Base-by-base conservation (phyloP, 2,329 filamentous ascomycete species). In the Metarhizium humberi region DNA sequence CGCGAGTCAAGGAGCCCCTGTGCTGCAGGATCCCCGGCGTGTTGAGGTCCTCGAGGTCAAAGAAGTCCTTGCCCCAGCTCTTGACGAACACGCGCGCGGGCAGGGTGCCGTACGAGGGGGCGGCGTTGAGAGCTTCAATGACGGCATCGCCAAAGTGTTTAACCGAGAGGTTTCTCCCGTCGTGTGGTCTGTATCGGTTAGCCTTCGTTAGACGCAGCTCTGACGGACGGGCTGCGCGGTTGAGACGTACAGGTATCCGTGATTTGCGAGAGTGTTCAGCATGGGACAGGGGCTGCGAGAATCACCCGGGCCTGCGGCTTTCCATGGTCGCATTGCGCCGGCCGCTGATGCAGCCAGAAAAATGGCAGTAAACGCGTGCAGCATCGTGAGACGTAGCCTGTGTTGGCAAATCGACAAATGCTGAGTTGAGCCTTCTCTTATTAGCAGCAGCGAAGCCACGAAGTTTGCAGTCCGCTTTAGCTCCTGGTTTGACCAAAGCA, bases 261-360 rank as follows among this genome's bases (percentile, higher is more conserved):
- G 62, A 47, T 63, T 59, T 36, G 61, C 61, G 36, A 63, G 57
- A 2, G 61, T 60, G 55, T 63, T 63, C 16, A 63, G 54, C 61
- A 63, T 62, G 11, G 61, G 62, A 53, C 62, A 63, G 6, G 62
- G 61, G 8, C 55, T 51, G 11, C 61, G 57, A 45, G 58, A 57
- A 45, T 59, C 56, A 14, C 51, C 48, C 3, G 57, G 55, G 11
- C 56, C 55, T 29, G 56, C 52, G 7, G 55, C 50, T 14, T 52
- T 53, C 53, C 57, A 60, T 25, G 58, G 58, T 16, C 53, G 50
- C 4, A 58, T 16, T 8, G 34, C 13, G 48, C 40, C 34, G 46
- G 52, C 30, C 13, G 36, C 53, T 30, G 25, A 30, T 30, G 25
- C 45, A 14, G 45, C 45, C 25, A 48, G 30, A 6, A 8, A 10